Evolutionary conservation across 202 grass and related monocot species (phyloP), one percentile per base, ranked within the genome.

Genomic region (Setaria viridis): DNA sequence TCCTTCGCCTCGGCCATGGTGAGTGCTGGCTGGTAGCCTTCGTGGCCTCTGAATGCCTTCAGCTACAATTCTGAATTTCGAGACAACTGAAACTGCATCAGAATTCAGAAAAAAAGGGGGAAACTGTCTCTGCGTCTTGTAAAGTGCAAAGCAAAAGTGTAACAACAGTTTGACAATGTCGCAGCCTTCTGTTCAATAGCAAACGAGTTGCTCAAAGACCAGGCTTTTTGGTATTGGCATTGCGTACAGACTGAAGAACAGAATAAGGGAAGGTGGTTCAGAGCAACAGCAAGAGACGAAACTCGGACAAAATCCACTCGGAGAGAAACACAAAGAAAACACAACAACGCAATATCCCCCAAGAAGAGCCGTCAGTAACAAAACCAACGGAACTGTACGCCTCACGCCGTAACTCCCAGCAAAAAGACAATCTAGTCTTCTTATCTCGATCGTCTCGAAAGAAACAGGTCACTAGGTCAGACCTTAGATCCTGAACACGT

Each of bases 1-100:
- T 56, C 15, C 83, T 85, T 91, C 39, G 10, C 46, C 2, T 84
- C 76, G 0, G 45, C 85, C 89, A 91, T 91, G 60, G 79, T 15
- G 39, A 25, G 8, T 5, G 4, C 64, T 6, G 10, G 13, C 11
- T 7, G 43, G 71, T 12, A 45, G 35, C 7, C 20, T 13, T 34
- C 11, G 11, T 16, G 3, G 12, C 8, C 33, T 13, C 32, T 5
- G 64, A 77, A 66, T 17, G 35, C 9, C 49, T 80, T 85, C 14
- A 33, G 19, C 13, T 76, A 15, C 35, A 51, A 35, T 45, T 88
- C 81, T 73, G 81, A 67, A 88, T 73, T 11, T 32, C 1, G 7
- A 72, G 53, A 68, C 10, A 49, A 62, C 20, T 49, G 57, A 19
- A 30, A 54, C 7, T 25, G 11, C 8, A 5, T 47, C 48, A 67